Evolutionary conservation across 257 asterid species (phyloP).

Genomic region (Linaria vulgaris): DNA sequence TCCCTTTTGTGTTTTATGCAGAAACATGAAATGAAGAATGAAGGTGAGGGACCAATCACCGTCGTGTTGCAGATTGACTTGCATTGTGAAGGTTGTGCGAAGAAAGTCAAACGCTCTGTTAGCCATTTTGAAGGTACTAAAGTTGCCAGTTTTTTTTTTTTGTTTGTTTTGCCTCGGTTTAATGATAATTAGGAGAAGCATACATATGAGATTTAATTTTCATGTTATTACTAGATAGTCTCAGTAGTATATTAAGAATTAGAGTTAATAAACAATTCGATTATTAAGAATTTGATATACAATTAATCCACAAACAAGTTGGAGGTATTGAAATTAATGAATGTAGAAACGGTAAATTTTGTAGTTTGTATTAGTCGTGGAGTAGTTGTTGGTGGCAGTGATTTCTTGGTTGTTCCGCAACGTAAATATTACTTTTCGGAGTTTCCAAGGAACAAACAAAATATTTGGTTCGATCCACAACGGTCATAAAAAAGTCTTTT

Average conservation of each 20-base stretch:
- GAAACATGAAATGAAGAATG: constrained; percentile 46
- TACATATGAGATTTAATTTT: too few species aligned
- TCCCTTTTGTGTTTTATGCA: constrained; percentile 32
- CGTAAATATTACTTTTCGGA: constrained; percentile 41
- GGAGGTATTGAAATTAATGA: background rate
- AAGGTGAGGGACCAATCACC: constrained; percentile 30
- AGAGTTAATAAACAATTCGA: too few species aligned
- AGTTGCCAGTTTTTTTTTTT: background rate
- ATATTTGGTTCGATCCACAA: constrained; percentile 24
- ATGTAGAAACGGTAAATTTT: background rate
- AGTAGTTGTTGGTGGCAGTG: constrained; percentile 12
- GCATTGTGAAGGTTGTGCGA: constrained; percentile 91
- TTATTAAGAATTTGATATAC: too few species aligned
- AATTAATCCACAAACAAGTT: too few species aligned
- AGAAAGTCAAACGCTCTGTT: constrained; percentile 69
- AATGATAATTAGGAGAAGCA: background rate
- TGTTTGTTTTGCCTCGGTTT: background rate
- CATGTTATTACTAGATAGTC: too few species aligned
- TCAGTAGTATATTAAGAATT: too few species aligned
- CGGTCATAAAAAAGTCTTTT: constrained; percentile 22
- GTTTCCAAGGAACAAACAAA: constrained; percentile 37
- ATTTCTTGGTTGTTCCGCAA: constrained; percentile 39
- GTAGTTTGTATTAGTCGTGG: background rate
- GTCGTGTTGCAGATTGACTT: constrained; percentile 66
- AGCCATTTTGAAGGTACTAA: constrained; percentile 49